phyloP scores from a whole-genome alignment of 371 early-diverging fungal species.

The Mucor circinelloides region DNA sequence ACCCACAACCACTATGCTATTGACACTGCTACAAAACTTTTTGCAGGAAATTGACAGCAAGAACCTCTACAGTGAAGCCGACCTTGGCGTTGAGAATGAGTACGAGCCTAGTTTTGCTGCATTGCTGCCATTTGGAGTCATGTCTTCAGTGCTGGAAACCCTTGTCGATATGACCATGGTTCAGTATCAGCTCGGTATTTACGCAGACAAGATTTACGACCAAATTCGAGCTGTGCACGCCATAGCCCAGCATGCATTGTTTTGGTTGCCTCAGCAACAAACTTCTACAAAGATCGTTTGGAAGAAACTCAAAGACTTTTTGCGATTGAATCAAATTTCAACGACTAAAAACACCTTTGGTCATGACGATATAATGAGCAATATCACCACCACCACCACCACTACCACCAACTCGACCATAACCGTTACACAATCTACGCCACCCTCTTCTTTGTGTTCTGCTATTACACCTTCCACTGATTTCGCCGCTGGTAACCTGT shows the following conservation, averaged over 20 bases:
- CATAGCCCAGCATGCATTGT: not conserved
- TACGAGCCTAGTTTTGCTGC: not conserved
- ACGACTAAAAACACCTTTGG: not conserved
- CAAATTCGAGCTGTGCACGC: not conserved
- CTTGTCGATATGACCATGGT: not conserved
- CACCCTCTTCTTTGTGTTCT: not conserved
- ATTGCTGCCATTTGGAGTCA: not conserved
- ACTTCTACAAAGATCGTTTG: not conserved
- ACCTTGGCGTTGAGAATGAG: not conserved
- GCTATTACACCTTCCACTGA: not conserved
- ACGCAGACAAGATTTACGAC: not conserved
- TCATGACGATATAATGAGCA: not conserved
- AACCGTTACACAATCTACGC: not conserved
- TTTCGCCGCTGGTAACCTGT: not conserved
- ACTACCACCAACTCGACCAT: not conserved
- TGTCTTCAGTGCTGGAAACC: conserved; percentile 4
- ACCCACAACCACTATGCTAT: not conserved
- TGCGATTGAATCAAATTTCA: not conserved
- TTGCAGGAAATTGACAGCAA: not conserved
- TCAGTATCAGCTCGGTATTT: not conserved
- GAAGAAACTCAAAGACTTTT: not conserved
- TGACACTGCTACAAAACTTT: not conserved
- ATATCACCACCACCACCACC: not conserved
- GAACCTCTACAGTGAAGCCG: not conserved
- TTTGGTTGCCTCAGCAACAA: conserved; percentile 1